A percentile compares a stretch with the other conserved stretches of the same genome.
These are phyloP conservation scores for Butyriboletus loyo DNA, from an alignment of 768 basidiomycete genomes.

Conservation along the genomic window DNA sequence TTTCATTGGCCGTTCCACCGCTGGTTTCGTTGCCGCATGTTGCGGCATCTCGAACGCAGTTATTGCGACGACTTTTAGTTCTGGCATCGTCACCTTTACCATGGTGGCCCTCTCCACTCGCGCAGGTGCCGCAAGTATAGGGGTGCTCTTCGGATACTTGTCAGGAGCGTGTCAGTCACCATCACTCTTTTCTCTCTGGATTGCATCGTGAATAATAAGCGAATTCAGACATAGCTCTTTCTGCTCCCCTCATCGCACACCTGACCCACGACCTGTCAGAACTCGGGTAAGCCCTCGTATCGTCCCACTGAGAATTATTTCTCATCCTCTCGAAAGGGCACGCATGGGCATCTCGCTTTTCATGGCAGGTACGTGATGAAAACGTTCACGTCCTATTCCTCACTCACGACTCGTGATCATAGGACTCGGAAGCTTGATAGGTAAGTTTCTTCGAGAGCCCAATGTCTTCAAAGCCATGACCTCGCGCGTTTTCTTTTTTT, in stretches of 20 bases:
- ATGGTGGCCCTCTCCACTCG: conserved; percentile 39
- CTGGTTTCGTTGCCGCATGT: conserved; percentile 35
- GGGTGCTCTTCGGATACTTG: conserved; percentile 47
- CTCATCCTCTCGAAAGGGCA: conserved; percentile 17
- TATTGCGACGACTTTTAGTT: conserved; percentile 33
- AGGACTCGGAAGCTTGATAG: conserved; percentile 28
- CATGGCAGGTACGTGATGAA: conserved; percentile 36
- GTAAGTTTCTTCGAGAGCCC: neutral
- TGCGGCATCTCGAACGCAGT: conserved; percentile 47
- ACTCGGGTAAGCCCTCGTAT: conserved; percentile 39
- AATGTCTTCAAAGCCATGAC: conserved; percentile 13
- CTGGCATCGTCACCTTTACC: conserved; percentile 41
- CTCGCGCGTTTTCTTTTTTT: conserved; percentile 18
- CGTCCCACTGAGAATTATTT: conserved; percentile 7
- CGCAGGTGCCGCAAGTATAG: conserved; percentile 37
- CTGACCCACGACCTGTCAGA: conserved; percentile 45
- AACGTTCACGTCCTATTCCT: neutral
- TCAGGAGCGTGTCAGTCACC: conserved; percentile 40
- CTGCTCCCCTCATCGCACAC: conserved; percentile 42
- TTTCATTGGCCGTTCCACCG: conserved; percentile 35
- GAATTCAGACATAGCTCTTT: conserved; percentile 35
- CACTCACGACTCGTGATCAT: neutral
- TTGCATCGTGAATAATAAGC: neutral
- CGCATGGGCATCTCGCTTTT: conserved; percentile 50
- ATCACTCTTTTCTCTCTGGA: neutral